These are phyloP conservation scores for Aureobasidium subglaciale DNA, from an alignment of 2,329 filamentous ascomycete genomes.

Conservation along the genomic window DNA sequence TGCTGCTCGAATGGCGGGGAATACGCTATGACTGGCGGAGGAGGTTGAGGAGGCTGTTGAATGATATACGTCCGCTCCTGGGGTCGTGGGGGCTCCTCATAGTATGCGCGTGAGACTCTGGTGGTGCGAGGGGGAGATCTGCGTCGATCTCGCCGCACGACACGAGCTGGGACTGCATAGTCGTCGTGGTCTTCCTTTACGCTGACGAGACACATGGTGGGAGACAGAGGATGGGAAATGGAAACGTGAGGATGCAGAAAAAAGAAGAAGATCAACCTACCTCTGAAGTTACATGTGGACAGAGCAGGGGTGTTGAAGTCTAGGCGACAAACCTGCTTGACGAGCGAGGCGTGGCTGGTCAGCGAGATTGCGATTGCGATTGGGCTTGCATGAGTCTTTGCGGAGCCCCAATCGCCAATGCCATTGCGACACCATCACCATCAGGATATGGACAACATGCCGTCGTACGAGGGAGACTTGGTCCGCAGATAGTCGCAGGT, in stretches of 20 bases:
- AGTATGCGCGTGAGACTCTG: slow-evolving; percentile 19
- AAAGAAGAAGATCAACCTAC: neutral
- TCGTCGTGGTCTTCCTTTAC: slow-evolving; percentile 37
- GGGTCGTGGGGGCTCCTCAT: slow-evolving; percentile 19
- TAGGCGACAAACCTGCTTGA: slow-evolving; percentile 1
- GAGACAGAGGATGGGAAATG: neutral
- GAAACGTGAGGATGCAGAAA: neutral
- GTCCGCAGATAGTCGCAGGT: too few species aligned
- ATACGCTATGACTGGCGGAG: slow-evolving; percentile 27
- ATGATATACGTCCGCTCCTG: slow-evolving; percentile 18
- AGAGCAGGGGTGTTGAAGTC: neutral
- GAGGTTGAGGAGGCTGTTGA: slow-evolving; percentile 17
- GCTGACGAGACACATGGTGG: slow-evolving; percentile 40
- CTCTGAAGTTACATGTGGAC: neutral
- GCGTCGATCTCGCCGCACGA: slow-evolving; percentile 30
- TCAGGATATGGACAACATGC: neutral
- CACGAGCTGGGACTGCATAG: slow-evolving; percentile 23
- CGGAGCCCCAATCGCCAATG: neutral
- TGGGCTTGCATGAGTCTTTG: slow-evolving; percentile 4
- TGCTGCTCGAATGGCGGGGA: slow-evolving; percentile 31
- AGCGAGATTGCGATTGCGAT: slow-evolving; percentile 15
- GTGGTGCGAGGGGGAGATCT: slow-evolving; percentile 20
- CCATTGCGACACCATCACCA: neutral
- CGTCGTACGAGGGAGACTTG: too few species aligned
- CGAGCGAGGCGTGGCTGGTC: slow-evolving; percentile 3